Evolutionary conservation across 2,329 filamentous ascomycete species (phyloP).

Genomic region (Helotiales sp.): DNA sequence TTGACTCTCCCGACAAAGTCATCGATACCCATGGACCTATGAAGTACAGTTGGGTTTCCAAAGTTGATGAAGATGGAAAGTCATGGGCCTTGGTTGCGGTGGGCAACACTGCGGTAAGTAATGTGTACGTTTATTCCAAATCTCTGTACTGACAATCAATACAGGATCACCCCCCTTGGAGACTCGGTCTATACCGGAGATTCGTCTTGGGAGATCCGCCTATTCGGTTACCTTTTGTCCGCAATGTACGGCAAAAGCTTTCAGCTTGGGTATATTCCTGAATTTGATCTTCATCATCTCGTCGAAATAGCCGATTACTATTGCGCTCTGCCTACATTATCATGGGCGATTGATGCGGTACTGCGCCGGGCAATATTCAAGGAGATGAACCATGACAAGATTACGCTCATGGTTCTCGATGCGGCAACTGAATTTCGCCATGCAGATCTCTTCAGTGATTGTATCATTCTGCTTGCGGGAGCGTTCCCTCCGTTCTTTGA

Average conservation of each 20-base stretch:
- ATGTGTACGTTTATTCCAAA: not conserved
- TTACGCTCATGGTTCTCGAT: too few relatives aligned
- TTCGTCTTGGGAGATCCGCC: not conserved
- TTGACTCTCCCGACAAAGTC: slow-evolving; percentile 17
- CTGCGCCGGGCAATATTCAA: too few relatives aligned
- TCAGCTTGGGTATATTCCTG: not conserved
- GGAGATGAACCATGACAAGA: too few relatives aligned
- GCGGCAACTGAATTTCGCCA: too few relatives aligned
- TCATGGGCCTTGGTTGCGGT: not conserved
- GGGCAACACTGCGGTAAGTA: not conserved
- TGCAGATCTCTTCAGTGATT: too few relatives aligned
- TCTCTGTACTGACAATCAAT: not conserved
- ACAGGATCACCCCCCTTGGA: not conserved
- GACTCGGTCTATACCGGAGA: not conserved
- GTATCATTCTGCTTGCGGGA: too few relatives aligned
- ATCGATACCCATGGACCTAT: not conserved
- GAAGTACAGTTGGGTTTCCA: slow-evolving; percentile 11
- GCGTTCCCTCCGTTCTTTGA: too few relatives aligned
- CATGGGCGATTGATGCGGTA: too few relatives aligned
- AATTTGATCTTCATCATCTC: not conserved
- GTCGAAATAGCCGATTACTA: slow-evolving; percentile 4
- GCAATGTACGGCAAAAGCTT: not conserved
- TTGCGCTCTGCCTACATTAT: slow-evolving; percentile 3
- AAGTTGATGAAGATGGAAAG: slow-evolving; percentile 4
- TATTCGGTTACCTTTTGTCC: not conserved